Percentiles rank a stretch among this genome's conserved stretches.
phyloP scores from a whole-genome alignment of 352 stramenopile species.

The Phytophthora sojae region DNA sequence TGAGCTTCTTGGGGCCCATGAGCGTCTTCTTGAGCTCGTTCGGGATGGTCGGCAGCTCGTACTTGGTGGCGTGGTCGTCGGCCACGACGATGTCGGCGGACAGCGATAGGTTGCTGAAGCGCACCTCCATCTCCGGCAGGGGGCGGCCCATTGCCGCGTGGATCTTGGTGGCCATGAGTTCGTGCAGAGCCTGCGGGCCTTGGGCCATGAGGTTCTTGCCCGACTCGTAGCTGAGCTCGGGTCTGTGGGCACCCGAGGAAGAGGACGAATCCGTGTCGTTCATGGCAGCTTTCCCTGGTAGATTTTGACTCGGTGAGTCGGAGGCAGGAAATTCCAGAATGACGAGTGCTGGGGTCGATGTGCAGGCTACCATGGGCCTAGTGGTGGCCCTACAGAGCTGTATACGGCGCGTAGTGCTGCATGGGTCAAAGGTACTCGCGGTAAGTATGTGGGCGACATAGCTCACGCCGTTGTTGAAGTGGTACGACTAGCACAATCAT shows the following conservation, averaged over 20 bases:
- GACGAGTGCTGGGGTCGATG: not conserved
- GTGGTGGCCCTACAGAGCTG: not conserved
- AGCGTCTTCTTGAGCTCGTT: constrained; percentile 41
- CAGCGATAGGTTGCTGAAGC: constrained; percentile 19
- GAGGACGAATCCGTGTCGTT: constrained; percentile 4
- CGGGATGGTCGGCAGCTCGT: constrained; percentile 21
- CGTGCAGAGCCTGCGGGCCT: constrained; percentile 36
- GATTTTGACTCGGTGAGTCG: not conserved
- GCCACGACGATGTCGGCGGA: constrained; percentile 23
- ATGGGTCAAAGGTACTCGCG: constrained; percentile 3
- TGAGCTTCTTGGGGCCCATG: constrained; percentile 30
- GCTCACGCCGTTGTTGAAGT: not conserved
- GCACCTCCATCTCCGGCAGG: constrained; percentile 31
- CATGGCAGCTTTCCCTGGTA: constrained; percentile 16
- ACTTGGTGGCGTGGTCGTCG: constrained; percentile 24
- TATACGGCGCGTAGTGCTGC: not conserved
- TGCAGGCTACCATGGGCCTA: not conserved
- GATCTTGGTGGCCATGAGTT: constrained; percentile 27
- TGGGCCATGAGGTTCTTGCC: constrained; percentile 38
- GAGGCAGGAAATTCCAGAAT: constrained; percentile 26
- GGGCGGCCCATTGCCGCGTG: constrained; percentile 24
- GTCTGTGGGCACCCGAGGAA: not conserved
- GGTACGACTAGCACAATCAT: constrained; percentile 1
- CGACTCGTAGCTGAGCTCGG: constrained; percentile 22
- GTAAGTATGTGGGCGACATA: not conserved